Conservation (phyloP, 257 asterid species). For the Forsythia viridissima region DNA sequence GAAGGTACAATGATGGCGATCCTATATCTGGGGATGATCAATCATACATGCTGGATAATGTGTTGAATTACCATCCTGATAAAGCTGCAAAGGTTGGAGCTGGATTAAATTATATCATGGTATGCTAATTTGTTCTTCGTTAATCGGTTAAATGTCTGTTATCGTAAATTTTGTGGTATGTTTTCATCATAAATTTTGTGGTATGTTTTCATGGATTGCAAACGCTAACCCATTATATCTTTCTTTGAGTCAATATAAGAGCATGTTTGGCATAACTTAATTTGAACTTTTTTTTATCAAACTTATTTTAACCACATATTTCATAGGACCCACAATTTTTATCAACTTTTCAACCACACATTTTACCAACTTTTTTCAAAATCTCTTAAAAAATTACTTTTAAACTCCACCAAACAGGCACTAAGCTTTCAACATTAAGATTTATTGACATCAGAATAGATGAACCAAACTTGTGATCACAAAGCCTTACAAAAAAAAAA, state of each 20-base stretch:
- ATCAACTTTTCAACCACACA: too few relatives aligned
- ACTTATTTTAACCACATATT: too few relatives aligned
- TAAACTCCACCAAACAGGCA: too few relatives aligned
- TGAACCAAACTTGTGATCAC: not conserved
- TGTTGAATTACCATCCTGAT: conserved; percentile 82
- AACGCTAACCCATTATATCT: not conserved
- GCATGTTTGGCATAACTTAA: too few relatives aligned
- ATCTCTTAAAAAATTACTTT: too few relatives aligned
- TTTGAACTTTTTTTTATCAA: too few relatives aligned
- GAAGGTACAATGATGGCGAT: conserved; percentile 87
- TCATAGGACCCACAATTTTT: too few relatives aligned
- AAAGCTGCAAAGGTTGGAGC: conserved; percentile 76
- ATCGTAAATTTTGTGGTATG: not conserved
- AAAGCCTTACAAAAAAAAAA: not conserved
- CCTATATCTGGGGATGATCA: conserved; percentile 82
- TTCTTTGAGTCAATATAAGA: not conserved
- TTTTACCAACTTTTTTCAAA: too few relatives aligned
- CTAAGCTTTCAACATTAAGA: not conserved
- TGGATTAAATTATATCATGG: conserved; percentile 77
- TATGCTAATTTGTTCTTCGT: conserved; percentile 33
- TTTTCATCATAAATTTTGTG: not conserved
- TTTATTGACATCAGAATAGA: not conserved
- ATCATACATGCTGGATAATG: conserved; percentile 64
- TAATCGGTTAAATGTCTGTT: not conserved
- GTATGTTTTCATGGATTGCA: not conserved